These are phyloP conservation scores for Candida labiduridarum DNA, from an alignment of 1,139 yeast species.

Conservation along the genomic window DNA sequence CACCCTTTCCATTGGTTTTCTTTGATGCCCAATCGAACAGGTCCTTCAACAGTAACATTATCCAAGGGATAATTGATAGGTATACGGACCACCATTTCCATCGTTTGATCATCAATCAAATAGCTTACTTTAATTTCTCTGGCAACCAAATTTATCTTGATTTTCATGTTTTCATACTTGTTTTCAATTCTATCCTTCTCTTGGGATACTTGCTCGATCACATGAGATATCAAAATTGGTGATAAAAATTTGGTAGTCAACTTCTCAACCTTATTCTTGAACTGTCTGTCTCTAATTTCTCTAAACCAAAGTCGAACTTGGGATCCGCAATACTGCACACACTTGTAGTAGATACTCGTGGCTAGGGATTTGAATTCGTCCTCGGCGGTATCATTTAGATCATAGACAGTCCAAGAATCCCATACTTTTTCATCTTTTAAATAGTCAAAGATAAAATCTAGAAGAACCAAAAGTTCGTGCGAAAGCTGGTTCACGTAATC, in stretches of 20 bases:
- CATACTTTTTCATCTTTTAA: constrained; percentile 38
- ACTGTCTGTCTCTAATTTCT: constrained; percentile 58
- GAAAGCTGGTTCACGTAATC: constrained; percentile 60
- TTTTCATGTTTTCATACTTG: constrained; percentile 53
- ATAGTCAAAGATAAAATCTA: constrained; percentile 54
- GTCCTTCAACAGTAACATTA: constrained; percentile 64
- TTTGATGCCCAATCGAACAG: constrained; percentile 82
- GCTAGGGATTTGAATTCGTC: constrained; percentile 42
- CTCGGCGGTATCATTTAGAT: constrained; percentile 17
- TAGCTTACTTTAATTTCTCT: constrained; percentile 77
- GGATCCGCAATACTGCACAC: constrained; percentile 66
- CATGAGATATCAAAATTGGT: constrained; percentile 60
- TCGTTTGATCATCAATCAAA: constrained; percentile 82
- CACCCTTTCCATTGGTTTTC: constrained; percentile 96
- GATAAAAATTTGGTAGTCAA: constrained; percentile 66
- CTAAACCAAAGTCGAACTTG: constrained; percentile 73
- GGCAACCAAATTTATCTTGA: constrained; percentile 62
- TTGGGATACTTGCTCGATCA: constrained; percentile 56
- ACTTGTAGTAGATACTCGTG: constrained; percentile 57
- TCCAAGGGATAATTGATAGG: constrained; percentile 34
- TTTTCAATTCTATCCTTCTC: constrained; percentile 37
- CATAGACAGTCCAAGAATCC: constrained; percentile 10
- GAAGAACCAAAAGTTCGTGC: constrained; percentile 47
- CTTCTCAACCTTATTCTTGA: constrained; percentile 58
- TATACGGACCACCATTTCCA: constrained; percentile 70